phyloP scores from a whole-genome alignment of 179 eudicot genomes.

The Heliamphora pulchella region DNA sequence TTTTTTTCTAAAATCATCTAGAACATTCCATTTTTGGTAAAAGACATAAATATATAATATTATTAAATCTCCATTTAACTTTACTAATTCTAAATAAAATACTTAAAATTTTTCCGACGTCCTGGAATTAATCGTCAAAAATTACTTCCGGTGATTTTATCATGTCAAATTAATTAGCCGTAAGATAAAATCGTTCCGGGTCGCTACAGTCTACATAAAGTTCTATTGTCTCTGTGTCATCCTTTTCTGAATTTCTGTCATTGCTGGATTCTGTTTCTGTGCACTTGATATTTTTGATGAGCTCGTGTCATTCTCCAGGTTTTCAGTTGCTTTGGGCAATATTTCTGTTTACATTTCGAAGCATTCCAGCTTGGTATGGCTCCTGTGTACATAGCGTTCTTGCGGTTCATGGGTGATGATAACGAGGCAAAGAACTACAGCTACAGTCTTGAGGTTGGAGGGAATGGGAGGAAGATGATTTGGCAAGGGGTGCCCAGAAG shows the following conservation, averaged over 20 bases:
- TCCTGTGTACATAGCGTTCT: conserved; percentile 44
- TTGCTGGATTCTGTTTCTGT: neutral
- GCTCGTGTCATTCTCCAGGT: conserved; percentile 31
- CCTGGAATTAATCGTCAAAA: too few relatives aligned
- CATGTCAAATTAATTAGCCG: too few relatives aligned
- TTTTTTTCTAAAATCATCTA: too few relatives aligned
- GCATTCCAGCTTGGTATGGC: conserved; percentile 47
- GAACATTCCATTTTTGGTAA: too few relatives aligned
- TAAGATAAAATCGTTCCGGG: too few relatives aligned
- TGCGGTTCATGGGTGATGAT: conserved; percentile 60
- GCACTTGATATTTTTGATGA: neutral
- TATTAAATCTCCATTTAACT: too few relatives aligned
- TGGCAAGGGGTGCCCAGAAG: conserved; percentile 64
- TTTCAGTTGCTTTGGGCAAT: conserved; percentile 73
- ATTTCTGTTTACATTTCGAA: conserved; percentile 67
- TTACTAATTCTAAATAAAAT: too few relatives aligned
- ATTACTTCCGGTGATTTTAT: too few relatives aligned
- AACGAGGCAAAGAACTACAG: conserved; percentile 49
- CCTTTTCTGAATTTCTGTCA: neutral
- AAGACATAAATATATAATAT: too few relatives aligned
- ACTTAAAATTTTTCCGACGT: too few relatives aligned
- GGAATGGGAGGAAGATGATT: conserved; percentile 47
- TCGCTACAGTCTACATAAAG: neutral
- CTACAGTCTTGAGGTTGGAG: conserved; percentile 58
- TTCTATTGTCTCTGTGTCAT: neutral